These are phyloP conservation scores for Hyphodiscus hymeniophilus DNA, from an alignment of 495 filamentous ascomycete genomes.

Conservation along the genomic window DNA sequence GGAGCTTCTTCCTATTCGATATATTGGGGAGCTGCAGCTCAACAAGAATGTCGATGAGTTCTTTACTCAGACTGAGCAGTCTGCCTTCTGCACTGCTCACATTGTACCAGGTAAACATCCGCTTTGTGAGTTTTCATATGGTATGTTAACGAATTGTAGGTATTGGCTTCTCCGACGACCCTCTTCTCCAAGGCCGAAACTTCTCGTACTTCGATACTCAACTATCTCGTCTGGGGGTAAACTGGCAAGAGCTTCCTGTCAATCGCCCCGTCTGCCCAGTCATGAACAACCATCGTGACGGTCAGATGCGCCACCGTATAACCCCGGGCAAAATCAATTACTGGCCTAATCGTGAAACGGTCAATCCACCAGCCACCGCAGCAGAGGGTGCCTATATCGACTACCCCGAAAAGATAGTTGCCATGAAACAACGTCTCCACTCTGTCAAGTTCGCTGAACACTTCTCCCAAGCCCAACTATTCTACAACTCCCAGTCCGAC, in stretches of 20 bases:
- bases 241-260: slow-evolving; percentile 82
- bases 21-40: slow-evolving; percentile 75
- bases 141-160: slow-evolving; percentile 22
- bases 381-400: slow-evolving; percentile 62
- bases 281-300: slow-evolving; percentile 74
- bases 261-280: slow-evolving; percentile 70
- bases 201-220: slow-evolving; percentile 89
- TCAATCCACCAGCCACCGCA: slow-evolving; percentile 48
- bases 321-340: slow-evolving; percentile 68
- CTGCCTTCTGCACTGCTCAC: slow-evolving; percentile 80
- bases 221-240: slow-evolving; percentile 69
- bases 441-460: slow-evolving; percentile 80
- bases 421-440: slow-evolving; percentile 61
- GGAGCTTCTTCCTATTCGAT: slow-evolving; percentile 67
- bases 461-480: slow-evolving; percentile 58
- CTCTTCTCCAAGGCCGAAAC: slow-evolving; percentile 70
- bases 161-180: slow-evolving; percentile 81
- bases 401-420: slow-evolving; percentile 55
- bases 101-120: slow-evolving; percentile 64
- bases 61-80: slow-evolving; percentile 78
- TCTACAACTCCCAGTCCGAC: slow-evolving; percentile 73
- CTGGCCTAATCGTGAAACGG: slow-evolving; percentile 75
- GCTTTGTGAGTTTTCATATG: no score
- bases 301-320: slow-evolving; percentile 51
- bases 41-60: slow-evolving; percentile 82